These are phyloP conservation scores for Starmera pachycereana DNA, from an alignment of 805 yeast species.

Conservation along the genomic window DNA sequence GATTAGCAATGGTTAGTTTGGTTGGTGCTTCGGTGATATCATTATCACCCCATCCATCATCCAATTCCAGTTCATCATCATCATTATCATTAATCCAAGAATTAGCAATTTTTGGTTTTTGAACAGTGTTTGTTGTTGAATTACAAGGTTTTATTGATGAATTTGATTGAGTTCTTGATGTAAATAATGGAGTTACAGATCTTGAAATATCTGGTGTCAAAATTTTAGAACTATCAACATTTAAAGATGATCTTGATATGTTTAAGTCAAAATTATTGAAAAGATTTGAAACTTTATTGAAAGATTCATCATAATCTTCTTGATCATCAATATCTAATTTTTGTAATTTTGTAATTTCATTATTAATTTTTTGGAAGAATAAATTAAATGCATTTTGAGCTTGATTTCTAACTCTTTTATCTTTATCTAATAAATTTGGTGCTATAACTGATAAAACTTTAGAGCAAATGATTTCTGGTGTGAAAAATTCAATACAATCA, in stretches of 20 bases:
- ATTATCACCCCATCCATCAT: slow-evolving; percentile 15
- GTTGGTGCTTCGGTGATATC: slow-evolving; percentile 2
- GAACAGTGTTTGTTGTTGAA: slow-evolving; percentile 5
- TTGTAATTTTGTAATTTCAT: slow-evolving; percentile 30
- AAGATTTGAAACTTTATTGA: slow-evolving; percentile 15
- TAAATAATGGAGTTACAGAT: slow-evolving; percentile 10
- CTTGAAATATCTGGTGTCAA: slow-evolving; percentile 10
- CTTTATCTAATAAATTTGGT: slow-evolving; percentile 70
- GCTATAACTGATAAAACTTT: slow-evolving; percentile 80
- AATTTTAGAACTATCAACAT: slow-evolving; percentile 15
- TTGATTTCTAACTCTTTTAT: slow-evolving; percentile 56
- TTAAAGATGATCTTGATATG: slow-evolving; percentile 8
- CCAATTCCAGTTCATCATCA: slow-evolving; percentile 6
- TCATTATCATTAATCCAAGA: slow-evolving; percentile 7
- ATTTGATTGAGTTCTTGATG: not conserved
- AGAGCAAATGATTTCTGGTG: slow-evolving; percentile 67
- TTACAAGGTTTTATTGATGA: not conserved
- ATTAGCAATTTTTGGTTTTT: slow-evolving; percentile 1
- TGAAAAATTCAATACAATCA: slow-evolving; percentile 51
- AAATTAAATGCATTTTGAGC: slow-evolving; percentile 60
- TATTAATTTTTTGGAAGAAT: slow-evolving; percentile 44
- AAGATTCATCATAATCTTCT: slow-evolving; percentile 16
- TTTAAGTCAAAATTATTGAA: slow-evolving; percentile 16
- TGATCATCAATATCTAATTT: slow-evolving; percentile 10
- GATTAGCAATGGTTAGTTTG: slow-evolving; percentile 13